Percentiles rank a stretch among this genome's conserved stretches.
Evolutionary conservation across 306 rosid genomes (phyloP).

Genomic region (Cucurbita maxima): DNA sequence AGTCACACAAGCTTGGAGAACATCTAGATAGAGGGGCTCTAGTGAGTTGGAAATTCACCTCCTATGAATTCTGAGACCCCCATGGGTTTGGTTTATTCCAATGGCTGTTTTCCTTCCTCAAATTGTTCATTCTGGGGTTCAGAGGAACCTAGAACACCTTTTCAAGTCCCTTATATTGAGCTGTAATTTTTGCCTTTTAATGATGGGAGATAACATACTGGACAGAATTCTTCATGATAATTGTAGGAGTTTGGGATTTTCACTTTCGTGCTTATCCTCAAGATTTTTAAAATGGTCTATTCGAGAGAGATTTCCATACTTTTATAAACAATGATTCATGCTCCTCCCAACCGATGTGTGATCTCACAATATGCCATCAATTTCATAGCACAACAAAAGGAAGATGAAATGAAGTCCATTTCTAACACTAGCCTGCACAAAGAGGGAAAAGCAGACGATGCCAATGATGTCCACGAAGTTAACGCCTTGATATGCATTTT

Average conservation of each 20-base stretch:
- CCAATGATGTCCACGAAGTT: background rate
- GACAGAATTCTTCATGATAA: background rate
- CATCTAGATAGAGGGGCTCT: slow-evolving; percentile 17
- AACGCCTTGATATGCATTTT: background rate
- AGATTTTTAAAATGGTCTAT: too few species aligned
- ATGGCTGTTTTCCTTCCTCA: too few species aligned
- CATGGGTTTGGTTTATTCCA: background rate
- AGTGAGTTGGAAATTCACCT: background rate
- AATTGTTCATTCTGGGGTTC: too few species aligned
- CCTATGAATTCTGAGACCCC: slow-evolving; percentile 11
- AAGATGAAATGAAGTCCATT: background rate
- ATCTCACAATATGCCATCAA: background rate
- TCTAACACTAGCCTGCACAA: background rate
- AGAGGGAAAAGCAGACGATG: background rate
- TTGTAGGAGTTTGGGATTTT: too few species aligned
- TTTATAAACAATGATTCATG: too few species aligned
- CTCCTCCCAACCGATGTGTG: too few species aligned
- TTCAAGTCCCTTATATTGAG: background rate
- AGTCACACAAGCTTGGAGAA: slow-evolving; percentile 24
- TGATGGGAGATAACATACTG: background rate
- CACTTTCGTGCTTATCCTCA: too few species aligned
- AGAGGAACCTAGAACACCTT: background rate
- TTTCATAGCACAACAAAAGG: background rate
- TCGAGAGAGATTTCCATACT: too few species aligned
- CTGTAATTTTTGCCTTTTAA: background rate